phyloP scores from a whole-genome alignment of 805 yeast species.

The Ogataea parapolymorpha region DNA sequence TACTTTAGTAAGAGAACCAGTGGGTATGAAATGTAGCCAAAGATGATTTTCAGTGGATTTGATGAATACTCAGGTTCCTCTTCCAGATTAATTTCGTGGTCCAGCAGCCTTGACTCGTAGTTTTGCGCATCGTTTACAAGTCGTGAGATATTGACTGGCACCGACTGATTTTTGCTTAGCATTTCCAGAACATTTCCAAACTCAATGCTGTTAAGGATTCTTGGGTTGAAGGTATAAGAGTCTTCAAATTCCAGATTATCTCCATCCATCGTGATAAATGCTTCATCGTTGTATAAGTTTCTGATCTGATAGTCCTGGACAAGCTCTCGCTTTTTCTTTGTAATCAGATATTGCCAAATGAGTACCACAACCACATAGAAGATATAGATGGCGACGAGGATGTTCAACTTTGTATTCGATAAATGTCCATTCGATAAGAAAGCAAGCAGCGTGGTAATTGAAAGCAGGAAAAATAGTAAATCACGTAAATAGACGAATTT shows the following conservation, averaged over 20 bases:
- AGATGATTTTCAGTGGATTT: constrained; percentile 5
- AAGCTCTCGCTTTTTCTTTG: constrained; percentile 14
- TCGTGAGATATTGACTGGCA: constrained; percentile 15
- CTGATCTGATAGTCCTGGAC: constrained; percentile 26
- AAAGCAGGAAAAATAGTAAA: constrained; percentile 49
- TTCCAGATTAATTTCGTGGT: constrained; percentile 8
- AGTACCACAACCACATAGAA: constrained; percentile 55
- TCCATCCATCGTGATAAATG: constrained; percentile 17
- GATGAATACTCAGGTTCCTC: constrained; percentile 12
- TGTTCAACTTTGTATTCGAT: constrained; percentile 48
- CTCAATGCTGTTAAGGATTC: constrained; percentile 27
- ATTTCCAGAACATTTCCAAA: constrained; percentile 27
- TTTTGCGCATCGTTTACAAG: constrained; percentile 18
- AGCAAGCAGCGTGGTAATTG: constrained; percentile 46
- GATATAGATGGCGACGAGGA: constrained; percentile 55
- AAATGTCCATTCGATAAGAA: constrained; percentile 53
- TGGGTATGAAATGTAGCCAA: constrained; percentile 19
- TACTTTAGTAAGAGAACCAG: constrained; percentile 18
- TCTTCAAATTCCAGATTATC: constrained; percentile 29
- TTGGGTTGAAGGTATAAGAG: constrained; percentile 29
- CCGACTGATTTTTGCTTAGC: constrained; percentile 22
- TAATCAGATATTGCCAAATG: constrained; percentile 38
- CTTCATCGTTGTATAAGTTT: constrained; percentile 28
- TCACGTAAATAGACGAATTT: constrained; percentile 59
- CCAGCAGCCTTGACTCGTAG: constrained; percentile 21